Evolutionary conservation across 2,329 filamentous ascomycete genomes (phyloP).

Genomic region (Fusarium nematophilum): DNA sequence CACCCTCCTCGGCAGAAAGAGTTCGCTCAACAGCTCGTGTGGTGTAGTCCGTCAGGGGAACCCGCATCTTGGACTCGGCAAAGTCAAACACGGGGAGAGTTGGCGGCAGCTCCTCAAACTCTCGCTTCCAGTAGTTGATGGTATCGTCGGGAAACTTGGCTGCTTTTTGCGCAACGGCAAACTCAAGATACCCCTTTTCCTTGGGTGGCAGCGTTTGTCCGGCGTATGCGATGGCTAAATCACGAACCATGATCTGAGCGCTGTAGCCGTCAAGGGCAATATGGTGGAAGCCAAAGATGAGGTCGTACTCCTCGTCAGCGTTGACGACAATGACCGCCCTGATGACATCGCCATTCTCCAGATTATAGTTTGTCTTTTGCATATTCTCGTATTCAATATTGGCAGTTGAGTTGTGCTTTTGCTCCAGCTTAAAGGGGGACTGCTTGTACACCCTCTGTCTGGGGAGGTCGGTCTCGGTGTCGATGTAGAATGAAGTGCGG

Average conservation of each 20-base stretch:
- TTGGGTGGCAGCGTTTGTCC: neutral
- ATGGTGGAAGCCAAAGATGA: constrained; percentile 3
- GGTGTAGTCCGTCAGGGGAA: neutral
- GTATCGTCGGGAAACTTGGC: neutral
- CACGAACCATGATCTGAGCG: constrained; percentile 7
- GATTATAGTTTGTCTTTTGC: neutral
- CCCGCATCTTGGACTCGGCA: neutral
- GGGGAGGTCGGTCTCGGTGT: neutral
- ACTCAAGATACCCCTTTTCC: constrained; percentile 1
- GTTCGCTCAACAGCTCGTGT: neutral
- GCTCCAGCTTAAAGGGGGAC: neutral
- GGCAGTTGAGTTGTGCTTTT: neutral
- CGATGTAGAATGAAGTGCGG: neutral
- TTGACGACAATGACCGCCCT: neutral
- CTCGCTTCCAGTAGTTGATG: neutral
- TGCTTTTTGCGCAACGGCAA: neutral
- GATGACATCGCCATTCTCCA: neutral
- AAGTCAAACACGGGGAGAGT: neutral
- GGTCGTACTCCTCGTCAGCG: neutral
- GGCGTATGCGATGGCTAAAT: constrained; percentile 4
- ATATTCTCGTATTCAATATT: neutral
- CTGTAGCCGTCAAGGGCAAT: constrained; percentile 8
- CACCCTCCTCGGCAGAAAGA: neutral
- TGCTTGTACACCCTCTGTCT: neutral
- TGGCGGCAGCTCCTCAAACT: neutral